Evolutionary conservation across 2,329 filamentous ascomycete species (phyloP), one percentile per base, ranked within the genome.

Genomic region (Fusarium napiforme): DNA sequence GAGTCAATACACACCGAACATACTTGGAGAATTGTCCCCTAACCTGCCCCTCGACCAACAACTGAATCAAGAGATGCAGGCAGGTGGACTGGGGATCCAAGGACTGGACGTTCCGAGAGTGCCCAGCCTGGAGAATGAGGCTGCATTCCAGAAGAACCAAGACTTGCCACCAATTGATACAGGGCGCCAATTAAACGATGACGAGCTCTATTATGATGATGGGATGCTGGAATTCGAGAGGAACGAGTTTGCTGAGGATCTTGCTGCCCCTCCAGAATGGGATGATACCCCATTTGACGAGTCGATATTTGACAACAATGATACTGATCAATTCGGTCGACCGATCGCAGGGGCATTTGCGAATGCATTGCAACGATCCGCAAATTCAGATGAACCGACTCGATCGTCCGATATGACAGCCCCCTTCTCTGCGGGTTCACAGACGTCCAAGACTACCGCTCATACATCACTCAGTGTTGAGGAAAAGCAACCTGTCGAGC

Each of bases 171-270:
- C 71, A 21, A 46, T 68, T 21, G 56, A 60, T n/a, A 53, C 67
- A 15, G 55, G 69, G 5, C 64, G 61, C 30, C 43, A 60, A n/a
- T 34, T 62, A 7, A 73, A 64, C 7, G 86, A 89, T 39, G 90
- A 92, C 73, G 92, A 93, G 71, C 83, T 93, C 36, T 93, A 93
- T 79, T 94, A 92, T 77, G 90, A 93, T 71, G 90, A 90, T 77
- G 91, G 90, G 5, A 81, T 90, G 73, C 85, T 87, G 19, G 86
- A 64, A 81, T 89, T 77, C 60, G 83, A 85, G 42, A 78, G 79
- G 45, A 78, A 80, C 26, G 83, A 84, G 59, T 87, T 88, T 74
- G 84, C 85, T 12, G 85, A 84, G 64, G 84, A 85, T 56, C 83
- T 86, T 7, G 84, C 81, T 32, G 78, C 76, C 8, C 75, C 76